These are phyloP conservation scores for Omphalotus guepiniiformis DNA, from an alignment of 768 basidiomycete genomes.

Conservation along the genomic window DNA sequence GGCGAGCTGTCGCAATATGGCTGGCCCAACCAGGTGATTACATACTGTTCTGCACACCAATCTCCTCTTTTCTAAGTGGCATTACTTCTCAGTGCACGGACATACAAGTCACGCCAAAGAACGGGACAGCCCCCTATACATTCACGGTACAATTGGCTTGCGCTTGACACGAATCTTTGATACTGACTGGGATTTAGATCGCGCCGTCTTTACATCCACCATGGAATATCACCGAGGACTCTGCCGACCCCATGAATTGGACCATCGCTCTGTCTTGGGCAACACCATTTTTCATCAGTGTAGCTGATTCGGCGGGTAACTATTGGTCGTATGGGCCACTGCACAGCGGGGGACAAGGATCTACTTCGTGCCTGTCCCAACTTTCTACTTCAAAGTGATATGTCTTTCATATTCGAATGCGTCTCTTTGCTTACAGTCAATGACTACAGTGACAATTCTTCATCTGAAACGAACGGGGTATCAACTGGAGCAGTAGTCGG, in stretches of 20 bases:
- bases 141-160: conserved; percentile 41
- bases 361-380: conserved; percentile 41
- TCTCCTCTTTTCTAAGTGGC: background rate
- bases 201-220: conserved; percentile 61
- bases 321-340: conserved; percentile 56
- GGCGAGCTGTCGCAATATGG: conserved; percentile 58
- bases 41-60: background rate
- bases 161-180: background rate
- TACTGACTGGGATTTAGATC: conserved; percentile 30
- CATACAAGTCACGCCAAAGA: conserved; percentile 46
- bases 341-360: conserved; percentile 43
- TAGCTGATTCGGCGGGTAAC: conserved; percentile 46
- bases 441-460: background rate
- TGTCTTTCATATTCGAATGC: no score
- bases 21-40: conserved; percentile 46
- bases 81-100: conserved; percentile 47
- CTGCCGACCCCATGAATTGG: conserved; percentile 48
- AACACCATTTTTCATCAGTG: conserved; percentile 51
- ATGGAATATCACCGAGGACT: conserved; percentile 46
- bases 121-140: conserved; percentile 57
- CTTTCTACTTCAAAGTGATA: no score
- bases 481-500: conserved; percentile 26
- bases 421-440: background rate
- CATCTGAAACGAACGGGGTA: conserved; percentile 2
- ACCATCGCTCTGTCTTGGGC: conserved; percentile 50